Base-by-base conservation (phyloP, 306 rosid genomes). In the Hippophae gyantsensis region DNA sequence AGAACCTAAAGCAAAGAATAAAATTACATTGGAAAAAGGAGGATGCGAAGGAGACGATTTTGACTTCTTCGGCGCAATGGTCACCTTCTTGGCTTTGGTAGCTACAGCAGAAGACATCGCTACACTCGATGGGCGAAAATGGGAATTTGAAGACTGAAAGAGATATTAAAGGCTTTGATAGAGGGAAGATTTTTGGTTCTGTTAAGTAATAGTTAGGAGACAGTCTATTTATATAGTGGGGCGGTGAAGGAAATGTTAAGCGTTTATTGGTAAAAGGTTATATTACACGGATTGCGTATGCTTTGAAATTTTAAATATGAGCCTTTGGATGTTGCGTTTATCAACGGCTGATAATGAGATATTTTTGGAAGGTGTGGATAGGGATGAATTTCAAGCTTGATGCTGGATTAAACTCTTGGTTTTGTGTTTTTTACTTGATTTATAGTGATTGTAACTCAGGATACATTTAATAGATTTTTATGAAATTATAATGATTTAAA, bases 31-130 rank as follows among this genome's bases (percentile, higher is more conserved):
- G 13, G 32, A 8, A 61, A 79, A 79, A 0, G 84, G 68, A 46
- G 84, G 81, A 43, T 79, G 84, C 42, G 78, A 12, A 8, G 78
- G 49, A 6, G 77, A 7, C 60, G 43, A 64, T 63, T 52, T 63
- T 42, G 75, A 18, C 5, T 32, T 32, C 38, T 32, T 32, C 13
- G 43, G 71, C 7, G 71, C 13, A 7, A 65, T 71, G 6, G 72
- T 9, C 6, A 66, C 14, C 13, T 76, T 67, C 68, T 58, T 63
- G 10, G 76, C 26, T 58, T 79, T 79, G 25, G 69, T 10, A 23
- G 50, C 76, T 48, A 44, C 73, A 38, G 61, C 14, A 13, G 66
- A 10, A 2, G 62, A 11, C 79, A 75, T 75, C 52, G 55, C 42
- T 32, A 48, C 2, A 27, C 41, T 41, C 11, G 61, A 13, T n/a